Evolutionary conservation across 2,329 filamentous ascomycete genomes (phyloP), one percentile per base, ranked within the genome.

Genomic region (Ceratocystis smalleyi): DNA sequence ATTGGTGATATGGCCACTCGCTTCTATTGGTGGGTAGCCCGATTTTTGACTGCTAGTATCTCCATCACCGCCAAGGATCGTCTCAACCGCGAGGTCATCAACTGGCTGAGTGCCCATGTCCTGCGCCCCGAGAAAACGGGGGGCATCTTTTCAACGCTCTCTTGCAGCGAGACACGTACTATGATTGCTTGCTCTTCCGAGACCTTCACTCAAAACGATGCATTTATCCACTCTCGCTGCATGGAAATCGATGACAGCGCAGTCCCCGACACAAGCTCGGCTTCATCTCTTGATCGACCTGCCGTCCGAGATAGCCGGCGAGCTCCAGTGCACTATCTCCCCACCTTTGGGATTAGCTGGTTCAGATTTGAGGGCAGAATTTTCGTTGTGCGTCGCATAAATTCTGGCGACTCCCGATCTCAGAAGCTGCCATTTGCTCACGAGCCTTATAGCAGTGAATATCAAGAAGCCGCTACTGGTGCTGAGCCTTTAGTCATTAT

Each of bases 401-500:
- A 8, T 10, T 17, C 27, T 30, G 67, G 66, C 55, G 64, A 43
- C 3, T 15, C 49, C 12, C 12, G 8, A 24, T 54, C 67, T 64
- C 59, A 63, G 55, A n/a, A 65, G 62, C 19, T 66, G 69, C 7
- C 70, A 72, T 0, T 72, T 19, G 5, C 12, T 40, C 19, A 64
- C 3, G n/a, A 22, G 32, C 17, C 35, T 30, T 12, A 43, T 15
- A 35, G 55, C 59, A 40, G 73, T 40, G 73, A 75, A 66, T 74
- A 73, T 59, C 67, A 69, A 0, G 71, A 71, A 3, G 71, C 73
- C 0, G 73, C 73, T 0, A 69, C 71, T 10, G 74, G 74, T 35
- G 68, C 72, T n/a, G 74, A 75, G 66, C 74, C 73, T 17, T 70
- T 75, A 17, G 70, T 75, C 4, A 69, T 76, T 40, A 74, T 75